phyloP scores from a whole-genome alignment of 1,139 yeast genomes.

The Torulaspora globosa region DNA sequence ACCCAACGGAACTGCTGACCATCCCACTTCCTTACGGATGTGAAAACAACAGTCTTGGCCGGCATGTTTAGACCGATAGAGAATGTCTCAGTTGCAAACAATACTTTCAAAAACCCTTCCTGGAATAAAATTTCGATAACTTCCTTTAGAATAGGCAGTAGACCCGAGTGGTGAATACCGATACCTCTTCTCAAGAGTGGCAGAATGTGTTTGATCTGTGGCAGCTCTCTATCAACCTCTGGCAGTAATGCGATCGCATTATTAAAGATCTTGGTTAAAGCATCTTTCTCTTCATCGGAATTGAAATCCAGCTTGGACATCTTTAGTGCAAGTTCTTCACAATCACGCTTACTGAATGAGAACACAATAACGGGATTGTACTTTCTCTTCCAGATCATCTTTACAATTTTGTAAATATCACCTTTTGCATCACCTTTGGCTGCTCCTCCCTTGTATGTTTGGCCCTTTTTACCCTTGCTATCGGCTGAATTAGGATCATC shows the following conservation, averaged over 20 bases:
- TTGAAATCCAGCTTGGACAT: conserved; percentile 95
- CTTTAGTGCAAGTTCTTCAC: conserved; percentile 88
- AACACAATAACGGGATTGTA: conserved; percentile 98
- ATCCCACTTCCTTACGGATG: conserved; percentile 97
- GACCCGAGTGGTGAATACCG: conserved; percentile 97
- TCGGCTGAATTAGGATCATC: conserved; percentile 69
- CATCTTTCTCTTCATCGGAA: conserved; percentile 85
- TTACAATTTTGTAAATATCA: conserved; percentile 93
- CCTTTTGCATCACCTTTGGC: conserved; percentile 70
- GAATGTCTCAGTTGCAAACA: conserved; percentile 97
- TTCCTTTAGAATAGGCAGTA: conserved; percentile 91
- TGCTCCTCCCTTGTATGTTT: conserved; percentile 80
- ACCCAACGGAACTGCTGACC: conserved; percentile 98
- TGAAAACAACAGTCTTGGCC: conserved; percentile 96
- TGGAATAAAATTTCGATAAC: conserved; percentile 95
- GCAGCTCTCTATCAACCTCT: conserved; percentile 84
- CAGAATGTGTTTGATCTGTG: conserved; percentile 86
- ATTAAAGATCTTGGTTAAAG: conserved; percentile 78
- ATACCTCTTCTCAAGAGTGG: conserved; percentile 91
- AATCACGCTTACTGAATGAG: conserved; percentile 92
- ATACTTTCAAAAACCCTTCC: conserved; percentile 89
- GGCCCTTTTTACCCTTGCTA: conserved; percentile 69
- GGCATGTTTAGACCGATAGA: conserved; percentile 98
- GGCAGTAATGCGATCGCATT: conserved; percentile 86
- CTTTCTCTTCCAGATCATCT: conserved; percentile 93